Evolutionary conservation across 2,329 filamentous ascomycete genomes (phyloP).

Genomic region (Calonectria leucothoes): DNA sequence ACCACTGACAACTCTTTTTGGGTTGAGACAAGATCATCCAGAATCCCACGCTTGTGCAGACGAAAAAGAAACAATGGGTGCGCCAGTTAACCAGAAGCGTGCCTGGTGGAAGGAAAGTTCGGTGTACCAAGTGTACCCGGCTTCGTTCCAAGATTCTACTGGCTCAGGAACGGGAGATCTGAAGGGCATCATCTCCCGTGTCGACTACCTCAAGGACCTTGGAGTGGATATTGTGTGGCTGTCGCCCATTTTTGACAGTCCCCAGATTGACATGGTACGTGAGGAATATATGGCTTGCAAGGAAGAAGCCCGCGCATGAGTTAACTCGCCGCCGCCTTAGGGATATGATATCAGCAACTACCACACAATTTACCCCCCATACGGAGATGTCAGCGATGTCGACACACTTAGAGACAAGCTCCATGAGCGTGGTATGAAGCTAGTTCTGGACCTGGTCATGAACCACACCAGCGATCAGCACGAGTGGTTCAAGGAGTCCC

Average conservation of each 20-base stretch:
- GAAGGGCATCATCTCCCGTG: slow-evolving; percentile 66
- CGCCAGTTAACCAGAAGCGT: slow-evolving; percentile 37
- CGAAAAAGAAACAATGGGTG: slow-evolving; percentile 35
- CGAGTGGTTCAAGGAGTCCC: slow-evolving; percentile 68
- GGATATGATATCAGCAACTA: slow-evolving; percentile 80
- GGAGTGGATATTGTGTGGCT: slow-evolving; percentile 71
- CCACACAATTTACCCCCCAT: slow-evolving; percentile 71
- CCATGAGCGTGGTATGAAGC: slow-evolving; percentile 73
- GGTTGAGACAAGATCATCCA: background rate
- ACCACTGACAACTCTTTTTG: background rate
- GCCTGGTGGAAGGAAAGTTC: slow-evolving; percentile 71
- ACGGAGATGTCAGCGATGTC: slow-evolving; percentile 76
- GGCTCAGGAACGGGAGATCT: slow-evolving; percentile 67
- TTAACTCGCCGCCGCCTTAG: slow-evolving; percentile 44
- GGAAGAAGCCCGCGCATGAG: background rate
- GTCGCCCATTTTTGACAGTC: slow-evolving; percentile 60
- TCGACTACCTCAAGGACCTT: slow-evolving; percentile 66
- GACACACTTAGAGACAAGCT: slow-evolving; percentile 70
- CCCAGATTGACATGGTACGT: slow-evolving; percentile 72
- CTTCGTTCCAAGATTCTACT: slow-evolving; percentile 70
- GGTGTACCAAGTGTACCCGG: slow-evolving; percentile 72
- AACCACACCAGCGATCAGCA: slow-evolving; percentile 75
- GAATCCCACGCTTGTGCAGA: background rate
- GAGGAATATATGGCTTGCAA: slow-evolving; percentile 62
- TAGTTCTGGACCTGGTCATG: slow-evolving; percentile 79